A percentile compares a stretch with the other conserved stretches of the same genome.
Conservation (phyloP, 352 stramenopile genomes). For the Detonula confervacea region DNA sequence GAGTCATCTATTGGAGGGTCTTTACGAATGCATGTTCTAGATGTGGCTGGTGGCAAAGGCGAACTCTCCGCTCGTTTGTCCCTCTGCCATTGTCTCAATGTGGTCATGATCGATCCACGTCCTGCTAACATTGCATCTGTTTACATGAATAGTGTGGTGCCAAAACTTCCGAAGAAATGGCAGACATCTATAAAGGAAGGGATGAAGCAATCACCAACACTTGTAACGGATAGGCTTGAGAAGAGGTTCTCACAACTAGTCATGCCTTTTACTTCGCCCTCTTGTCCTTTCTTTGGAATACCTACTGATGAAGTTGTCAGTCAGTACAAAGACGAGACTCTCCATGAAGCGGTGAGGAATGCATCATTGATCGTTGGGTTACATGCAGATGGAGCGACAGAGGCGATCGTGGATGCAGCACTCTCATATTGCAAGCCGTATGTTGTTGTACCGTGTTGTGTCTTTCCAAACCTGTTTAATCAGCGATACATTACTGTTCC, state of each 20-base stretch:
- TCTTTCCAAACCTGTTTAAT: conserved; percentile 79
- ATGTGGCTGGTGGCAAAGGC: conserved; percentile 83
- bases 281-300: conserved; percentile 3
- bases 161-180: conserved; percentile 82
- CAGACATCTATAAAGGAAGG: conserved; percentile 63
- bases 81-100: conserved; percentile 69
- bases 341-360: conserved; percentile 82
- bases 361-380: conserved; percentile 91
- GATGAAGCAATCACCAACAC: conserved; percentile 52
- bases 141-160: conserved; percentile 69
- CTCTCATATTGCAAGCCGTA: conserved; percentile 91
- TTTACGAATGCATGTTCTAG: conserved; percentile 57
- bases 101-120: conserved; percentile 82
- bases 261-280: conserved; percentile 48
- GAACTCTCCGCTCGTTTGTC: conserved; percentile 76
- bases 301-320: background rate
- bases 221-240: conserved; percentile 63
- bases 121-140: conserved; percentile 63
- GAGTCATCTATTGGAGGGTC: background rate
- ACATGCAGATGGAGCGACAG: conserved; percentile 94
- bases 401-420: conserved; percentile 93
- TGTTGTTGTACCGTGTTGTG: conserved; percentile 95
- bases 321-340: conserved; percentile 59
- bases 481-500: conserved; percentile 42
- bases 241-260: conserved; percentile 63